Percentiles rank a stretch among this genome's conserved stretches.
phyloP scores from a whole-genome alignment of 2,329 filamentous ascomycete genomes.

The Bretziella fagacearum region DNA sequence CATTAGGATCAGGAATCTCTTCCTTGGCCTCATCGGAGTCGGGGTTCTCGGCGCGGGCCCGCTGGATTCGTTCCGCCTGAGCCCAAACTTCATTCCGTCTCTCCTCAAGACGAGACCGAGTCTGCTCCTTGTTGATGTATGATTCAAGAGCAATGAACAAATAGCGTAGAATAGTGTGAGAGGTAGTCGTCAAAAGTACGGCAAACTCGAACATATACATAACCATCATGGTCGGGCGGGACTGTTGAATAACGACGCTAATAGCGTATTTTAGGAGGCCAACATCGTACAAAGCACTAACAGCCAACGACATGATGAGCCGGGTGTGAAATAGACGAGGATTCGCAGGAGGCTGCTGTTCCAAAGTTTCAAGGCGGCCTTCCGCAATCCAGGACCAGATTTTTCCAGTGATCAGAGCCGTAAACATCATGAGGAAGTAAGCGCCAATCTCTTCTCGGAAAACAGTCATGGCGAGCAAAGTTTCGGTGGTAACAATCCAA shows the following conservation, averaged over 20 bases:
- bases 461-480: conserved; percentile 92
- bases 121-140: conserved; percentile 58
- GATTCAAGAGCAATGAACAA: conserved; percentile 61
- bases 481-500: conserved; percentile 97
- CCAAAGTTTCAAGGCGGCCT: conserved; percentile 79
- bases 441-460: conserved; percentile 89
- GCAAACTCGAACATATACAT: conserved; percentile 99
- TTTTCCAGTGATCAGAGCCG: conserved; percentile 78
- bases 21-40: conserved; percentile 25
- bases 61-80: conserved; percentile 35
- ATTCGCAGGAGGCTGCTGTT: conserved; percentile 86
- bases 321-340: conserved; percentile 75
- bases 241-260: conserved; percentile 66
- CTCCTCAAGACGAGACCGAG: conserved; percentile 48
- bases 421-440: conserved; percentile 95
- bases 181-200: conserved; percentile 62
- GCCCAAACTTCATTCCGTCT: conserved; percentile 50
- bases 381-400: conserved; percentile 98
- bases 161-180: conserved; percentile 66
- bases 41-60: conserved; percentile 30
- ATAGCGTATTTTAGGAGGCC: conserved; percentile 70
- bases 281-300: conserved; percentile 66
- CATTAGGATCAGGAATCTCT: conserved; percentile 44
- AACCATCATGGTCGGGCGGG: conserved; percentile 97
- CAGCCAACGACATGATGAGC: conserved; percentile 56